A percentile compares a stretch with the other conserved stretches of the same genome.
phyloP scores from a whole-genome alignment of 1,139 yeast genomes.

The Protomyces lactucae-debilis region DNA sequence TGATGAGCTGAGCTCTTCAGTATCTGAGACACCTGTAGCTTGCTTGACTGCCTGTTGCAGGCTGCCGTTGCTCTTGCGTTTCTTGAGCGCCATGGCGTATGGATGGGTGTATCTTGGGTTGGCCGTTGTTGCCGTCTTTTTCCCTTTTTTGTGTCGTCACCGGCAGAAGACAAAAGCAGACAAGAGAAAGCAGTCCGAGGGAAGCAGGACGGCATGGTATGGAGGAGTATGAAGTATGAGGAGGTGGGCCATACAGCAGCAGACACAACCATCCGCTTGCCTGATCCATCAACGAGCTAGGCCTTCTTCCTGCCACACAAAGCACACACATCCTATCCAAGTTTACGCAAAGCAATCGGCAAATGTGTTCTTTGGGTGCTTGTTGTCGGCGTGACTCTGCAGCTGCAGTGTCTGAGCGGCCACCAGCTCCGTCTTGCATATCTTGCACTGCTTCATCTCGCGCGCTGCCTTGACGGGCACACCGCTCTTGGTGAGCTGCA shows the following conservation, averaged over 20 bases:
- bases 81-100: not conserved
- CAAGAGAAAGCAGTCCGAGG: too few species aligned
- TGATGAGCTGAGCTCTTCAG: not conserved
- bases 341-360: slow-evolving; percentile 2
- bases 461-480: slow-evolving; percentile 26
- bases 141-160: too few species aligned
- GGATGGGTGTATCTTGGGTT: too few species aligned
- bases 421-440: slow-evolving; percentile 17
- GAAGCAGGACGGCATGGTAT: too few species aligned
- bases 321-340: not conserved
- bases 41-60: not conserved
- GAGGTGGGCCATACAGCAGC: too few species aligned
- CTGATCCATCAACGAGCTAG: too few species aligned
- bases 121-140: too few species aligned
- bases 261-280: too few species aligned
- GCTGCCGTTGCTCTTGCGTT: not conserved
- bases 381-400: slow-evolving; percentile 21
- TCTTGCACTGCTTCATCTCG: slow-evolving; percentile 23
- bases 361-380: slow-evolving; percentile 20
- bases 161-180: too few species aligned
- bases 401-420: slow-evolving; percentile 12
- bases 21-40: not conserved
- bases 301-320: too few species aligned
- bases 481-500: slow-evolving; percentile 18
- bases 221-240: too few species aligned